Base-by-base conservation (phyloP, 768 basidiomycete genomes). In the Hypsizygus marmoreus region DNA sequence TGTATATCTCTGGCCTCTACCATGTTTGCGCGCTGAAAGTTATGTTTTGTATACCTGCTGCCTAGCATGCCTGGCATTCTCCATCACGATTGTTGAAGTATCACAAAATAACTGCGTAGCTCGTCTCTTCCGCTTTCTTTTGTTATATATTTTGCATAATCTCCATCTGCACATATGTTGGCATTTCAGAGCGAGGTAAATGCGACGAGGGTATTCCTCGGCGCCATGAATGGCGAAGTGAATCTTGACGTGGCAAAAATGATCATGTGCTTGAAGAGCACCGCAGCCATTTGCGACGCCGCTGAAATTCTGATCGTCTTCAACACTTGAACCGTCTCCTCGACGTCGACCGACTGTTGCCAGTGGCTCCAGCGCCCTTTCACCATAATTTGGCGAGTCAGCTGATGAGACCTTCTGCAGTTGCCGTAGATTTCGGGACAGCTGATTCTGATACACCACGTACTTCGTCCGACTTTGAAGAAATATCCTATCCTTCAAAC, bases 391-490 rank as follows among this genome's bases (percentile, higher is more conserved):
- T 42, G 44, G 24, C 25, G 38, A 28, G 43, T 51, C 60, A 65
- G 73, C 74, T 68, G 64, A 83, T 84, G 81, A 74, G 71, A 70
- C 80, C 82, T 45, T 56, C 79, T 59, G 81, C 86, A 63, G 74
- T 88, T 55, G 75, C 83, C 59, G 75, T 91, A 52, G 82, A 88
- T 62, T 78, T 91, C 66, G 84, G 81, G 61, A 68, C 78, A 50
- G 73, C 76, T 49, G 69, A 72, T 53, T 71, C 74, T 53, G 75
- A 77, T 57, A 66, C 67, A 33, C 64, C 73, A 33, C 72, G 72
- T 59, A 71, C 77, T 39, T 81, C 81, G 44, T 79, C 78, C 55
- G 87, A 88, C 55, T 88, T 86, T 65, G 86, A 88, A 66, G 76
- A 88, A 60, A 69, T 88, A 49, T 63, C 75, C 11, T 79, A 88